phyloP scores from a whole-genome alignment of 129 eudicot species.

The Calendula officinalis region DNA sequence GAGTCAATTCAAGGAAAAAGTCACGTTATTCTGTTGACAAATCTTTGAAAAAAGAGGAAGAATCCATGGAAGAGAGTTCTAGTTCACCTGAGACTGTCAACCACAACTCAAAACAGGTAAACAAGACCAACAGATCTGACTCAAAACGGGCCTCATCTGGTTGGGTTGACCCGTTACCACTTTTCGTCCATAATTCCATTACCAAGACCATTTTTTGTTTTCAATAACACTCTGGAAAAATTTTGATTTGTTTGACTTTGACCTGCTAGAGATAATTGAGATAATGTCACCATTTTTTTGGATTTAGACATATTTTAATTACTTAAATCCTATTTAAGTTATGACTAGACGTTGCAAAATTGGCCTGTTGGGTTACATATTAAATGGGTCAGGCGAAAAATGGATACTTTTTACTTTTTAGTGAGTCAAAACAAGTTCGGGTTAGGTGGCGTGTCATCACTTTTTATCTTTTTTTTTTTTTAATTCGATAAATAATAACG shows the following conservation, averaged over 20 bases:
- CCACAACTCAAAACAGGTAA: slow-evolving; percentile 67
- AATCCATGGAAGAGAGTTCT: slow-evolving; percentile 64
- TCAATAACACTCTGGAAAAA: too few species aligned
- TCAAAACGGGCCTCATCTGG: background rate
- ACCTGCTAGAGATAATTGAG: too few species aligned
- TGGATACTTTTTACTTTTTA: too few species aligned
- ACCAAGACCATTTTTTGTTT: too few species aligned
- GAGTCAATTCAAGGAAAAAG: slow-evolving; percentile 56
- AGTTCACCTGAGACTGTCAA: slow-evolving; percentile 71
- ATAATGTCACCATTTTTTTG: slow-evolving; percentile 6
- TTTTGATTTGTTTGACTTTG: too few species aligned
- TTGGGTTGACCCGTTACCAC: background rate
- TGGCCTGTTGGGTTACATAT: too few species aligned
- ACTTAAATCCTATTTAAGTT: too few species aligned
- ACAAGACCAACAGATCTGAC: background rate
- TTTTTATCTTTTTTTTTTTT: too few species aligned
- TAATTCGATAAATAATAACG: background rate
- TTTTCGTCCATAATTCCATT: too few species aligned
- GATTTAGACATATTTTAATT: background rate
- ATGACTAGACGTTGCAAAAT: too few species aligned
- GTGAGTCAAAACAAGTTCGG: background rate
- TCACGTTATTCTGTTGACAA: slow-evolving; percentile 47
- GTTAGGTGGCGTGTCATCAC: too few species aligned
- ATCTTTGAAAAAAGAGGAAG: slow-evolving; percentile 52
- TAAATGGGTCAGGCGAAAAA: too few species aligned